Base-by-base conservation (phyloP, 176 grass and related monocot genomes). In the barley (Hordeum vulgare) region DNA sequence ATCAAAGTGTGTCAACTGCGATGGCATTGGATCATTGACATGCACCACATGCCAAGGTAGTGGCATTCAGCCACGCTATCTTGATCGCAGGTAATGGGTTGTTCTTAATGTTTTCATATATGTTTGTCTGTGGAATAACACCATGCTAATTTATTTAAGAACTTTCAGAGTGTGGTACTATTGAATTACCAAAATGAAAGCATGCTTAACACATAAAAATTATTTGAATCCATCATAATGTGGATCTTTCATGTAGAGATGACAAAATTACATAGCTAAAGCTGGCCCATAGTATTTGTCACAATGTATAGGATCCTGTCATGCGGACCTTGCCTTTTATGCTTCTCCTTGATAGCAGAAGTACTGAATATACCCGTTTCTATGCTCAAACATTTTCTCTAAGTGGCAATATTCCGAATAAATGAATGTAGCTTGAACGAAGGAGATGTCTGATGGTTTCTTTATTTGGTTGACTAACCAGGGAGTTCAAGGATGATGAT, bases 11-110 rank as follows among this genome's bases (percentile, higher is more conserved):
- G 87, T 99, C 78, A 99, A 94, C 72, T 96, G 96, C 74, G 91
- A 90, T 0, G 93, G 93, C 23, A 92, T 89, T 23, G 96, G 96
- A 77, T 94, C 93, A 2, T 91, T 94, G 79, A 99, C 96, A 75
- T 99, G 93, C 85, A 99, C 93, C 47, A 99, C 96, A 74, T 99
- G 96, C 73, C 96, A 99, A 92, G 96, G 93, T 45, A 78, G 81
- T 35, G 93, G 96, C 71, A 96, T 99, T 84, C 96, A 99, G 90
- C 96, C 96, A 62, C 91, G 96, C 75, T 99, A 96, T 85, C 96
- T 99, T 79, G 96, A 99, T 75, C 96, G 93, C 86, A 99, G 96
- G 96, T 99, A 91, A 56, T 44, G 72, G 25, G 37, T 10, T 80
- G 35, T 66, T 61, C 29, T 69, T 23, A 14, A 8, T n/a, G 58